phyloP scores from a whole-genome alignment of 2,329 filamentous ascomycete species.

The Cordyceps farinosa region DNA sequence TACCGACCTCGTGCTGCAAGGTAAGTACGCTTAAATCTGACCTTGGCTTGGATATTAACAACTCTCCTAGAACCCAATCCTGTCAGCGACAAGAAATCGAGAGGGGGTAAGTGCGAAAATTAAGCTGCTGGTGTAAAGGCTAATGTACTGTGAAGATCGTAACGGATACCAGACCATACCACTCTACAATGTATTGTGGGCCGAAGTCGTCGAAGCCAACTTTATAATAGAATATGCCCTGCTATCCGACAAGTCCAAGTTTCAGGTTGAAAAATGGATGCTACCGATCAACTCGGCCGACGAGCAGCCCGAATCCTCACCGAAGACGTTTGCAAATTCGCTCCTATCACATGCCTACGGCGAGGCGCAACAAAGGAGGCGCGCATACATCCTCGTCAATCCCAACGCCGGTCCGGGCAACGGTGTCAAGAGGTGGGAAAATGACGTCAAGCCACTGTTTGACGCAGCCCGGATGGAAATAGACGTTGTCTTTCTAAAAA shows the following conservation, averaged over 20 bases:
- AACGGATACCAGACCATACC: constrained; percentile 49
- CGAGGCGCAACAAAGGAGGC: constrained; percentile 63
- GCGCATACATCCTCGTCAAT: constrained; percentile 86
- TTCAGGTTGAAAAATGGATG: constrained; percentile 58
- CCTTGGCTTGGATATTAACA: not conserved
- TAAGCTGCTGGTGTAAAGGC: not conserved
- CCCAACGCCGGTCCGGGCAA: constrained; percentile 81
- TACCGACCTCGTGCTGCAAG: constrained; percentile 7
- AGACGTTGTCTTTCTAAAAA: constrained; percentile 68
- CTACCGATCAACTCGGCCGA: constrained; percentile 39
- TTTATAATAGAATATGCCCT: constrained; percentile 72
- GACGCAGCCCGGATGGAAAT: constrained; percentile 74
- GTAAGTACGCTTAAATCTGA: not conserved
- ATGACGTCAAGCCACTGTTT: constrained; percentile 76
- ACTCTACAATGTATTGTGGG: constrained; percentile 83
- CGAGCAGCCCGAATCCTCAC: constrained; percentile 31
- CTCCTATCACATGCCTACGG: constrained; percentile 71
- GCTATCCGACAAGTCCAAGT: constrained; percentile 53
- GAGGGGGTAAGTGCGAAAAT: not conserved
- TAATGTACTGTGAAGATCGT: constrained; percentile 23
- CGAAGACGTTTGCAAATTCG: constrained; percentile 59
- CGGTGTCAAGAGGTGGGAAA: constrained; percentile 69
- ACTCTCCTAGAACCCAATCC: not conserved
- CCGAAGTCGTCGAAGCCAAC: constrained; percentile 56
- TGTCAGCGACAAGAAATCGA: not conserved